Evolutionary conservation across 805 yeast species (phyloP).

Genomic region (Wickerhamomyces subpelliculosus): DNA sequence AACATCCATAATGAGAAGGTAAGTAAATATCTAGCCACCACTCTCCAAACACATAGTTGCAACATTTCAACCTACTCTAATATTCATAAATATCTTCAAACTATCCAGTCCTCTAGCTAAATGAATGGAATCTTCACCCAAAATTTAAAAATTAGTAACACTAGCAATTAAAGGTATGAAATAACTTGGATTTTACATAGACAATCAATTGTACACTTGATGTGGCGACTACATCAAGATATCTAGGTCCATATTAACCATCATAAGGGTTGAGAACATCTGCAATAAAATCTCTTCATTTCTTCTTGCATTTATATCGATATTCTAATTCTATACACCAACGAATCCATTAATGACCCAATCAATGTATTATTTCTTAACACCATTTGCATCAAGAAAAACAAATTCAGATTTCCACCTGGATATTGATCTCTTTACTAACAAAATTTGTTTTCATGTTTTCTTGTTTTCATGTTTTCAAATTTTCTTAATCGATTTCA

Average conservation of each 20-base stretch:
- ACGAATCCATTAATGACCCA: too few species aligned
- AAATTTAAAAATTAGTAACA: conserved; percentile 29
- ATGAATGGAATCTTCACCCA: conserved; percentile 35
- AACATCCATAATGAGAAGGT: conserved; percentile 33
- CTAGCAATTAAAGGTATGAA: conserved; percentile 33
- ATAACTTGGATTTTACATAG: conserved; percentile 31
- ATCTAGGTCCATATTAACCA: conserved; percentile 23
- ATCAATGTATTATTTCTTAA: too few species aligned
- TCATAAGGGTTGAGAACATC: conserved; percentile 33
- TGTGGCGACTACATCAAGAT: conserved; percentile 8
- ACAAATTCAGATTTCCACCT: too few species aligned
- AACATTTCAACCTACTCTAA: conserved; percentile 36
- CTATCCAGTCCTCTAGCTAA: conserved; percentile 33
- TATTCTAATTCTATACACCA: too few species aligned
- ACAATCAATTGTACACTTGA: conserved; percentile 28
- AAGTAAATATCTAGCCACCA: conserved; percentile 31
- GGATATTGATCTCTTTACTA: too few species aligned
- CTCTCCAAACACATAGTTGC: conserved; percentile 34
- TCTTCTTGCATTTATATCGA: too few species aligned
- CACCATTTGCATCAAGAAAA: too few species aligned
- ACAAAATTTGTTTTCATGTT: too few species aligned
- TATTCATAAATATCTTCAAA: conserved; percentile 31
- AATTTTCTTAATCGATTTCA: too few species aligned
- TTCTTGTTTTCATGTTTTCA: too few species aligned
- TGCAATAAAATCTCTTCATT: conserved; percentile 31